Percentiles rank a stretch among this genome's conserved stretches.
Evolutionary conservation across 192 early-diverging fungal genomes (phyloP).

Genomic region (Dissophora globulifera): DNA sequence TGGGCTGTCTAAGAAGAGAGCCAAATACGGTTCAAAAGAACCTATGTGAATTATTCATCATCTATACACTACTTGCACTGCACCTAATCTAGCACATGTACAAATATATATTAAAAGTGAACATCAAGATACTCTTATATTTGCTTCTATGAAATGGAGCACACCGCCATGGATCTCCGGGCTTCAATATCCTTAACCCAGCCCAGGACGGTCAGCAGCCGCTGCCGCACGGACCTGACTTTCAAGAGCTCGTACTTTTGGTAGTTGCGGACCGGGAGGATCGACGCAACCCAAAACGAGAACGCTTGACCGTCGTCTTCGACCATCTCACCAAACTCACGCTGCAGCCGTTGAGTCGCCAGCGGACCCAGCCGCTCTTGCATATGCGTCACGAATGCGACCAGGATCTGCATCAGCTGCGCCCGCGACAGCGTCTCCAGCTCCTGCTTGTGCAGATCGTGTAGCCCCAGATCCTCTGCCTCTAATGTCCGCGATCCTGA

Average conservation of each 20-base stretch:
- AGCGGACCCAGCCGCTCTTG: conserved; percentile 37
- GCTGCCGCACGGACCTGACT: conserved; percentile 55
- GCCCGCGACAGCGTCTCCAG: conserved; percentile 23
- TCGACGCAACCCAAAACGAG: conserved; percentile 63
- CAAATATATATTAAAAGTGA: no score
- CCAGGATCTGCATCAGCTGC: conserved; percentile 46
- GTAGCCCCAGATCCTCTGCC: conserved; percentile 3
- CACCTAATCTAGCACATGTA: no score
- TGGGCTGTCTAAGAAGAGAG: conserved; percentile 26
- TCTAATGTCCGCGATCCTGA: background rate
- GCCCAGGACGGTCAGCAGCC: conserved; percentile 52
- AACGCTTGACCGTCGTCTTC: conserved; percentile 54
- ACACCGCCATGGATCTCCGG: conserved; percentile 25
- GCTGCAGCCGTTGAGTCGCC: conserved; percentile 50
- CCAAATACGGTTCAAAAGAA: no score
- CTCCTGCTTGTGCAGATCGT: conserved; percentile 17
- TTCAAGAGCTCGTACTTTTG: conserved; percentile 60
- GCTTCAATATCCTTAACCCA: conserved; percentile 60
- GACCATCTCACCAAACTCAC: conserved; percentile 53
- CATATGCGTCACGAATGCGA: conserved; percentile 47
- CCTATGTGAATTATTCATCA: no score
- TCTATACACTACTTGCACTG: no score
- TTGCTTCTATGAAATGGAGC: conserved; percentile 11
- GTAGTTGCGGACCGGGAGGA: conserved; percentile 57
- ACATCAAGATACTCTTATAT: no score